Conservation (phyloP, 140 eudicot species). For the Senecio squalidus region DNA sequence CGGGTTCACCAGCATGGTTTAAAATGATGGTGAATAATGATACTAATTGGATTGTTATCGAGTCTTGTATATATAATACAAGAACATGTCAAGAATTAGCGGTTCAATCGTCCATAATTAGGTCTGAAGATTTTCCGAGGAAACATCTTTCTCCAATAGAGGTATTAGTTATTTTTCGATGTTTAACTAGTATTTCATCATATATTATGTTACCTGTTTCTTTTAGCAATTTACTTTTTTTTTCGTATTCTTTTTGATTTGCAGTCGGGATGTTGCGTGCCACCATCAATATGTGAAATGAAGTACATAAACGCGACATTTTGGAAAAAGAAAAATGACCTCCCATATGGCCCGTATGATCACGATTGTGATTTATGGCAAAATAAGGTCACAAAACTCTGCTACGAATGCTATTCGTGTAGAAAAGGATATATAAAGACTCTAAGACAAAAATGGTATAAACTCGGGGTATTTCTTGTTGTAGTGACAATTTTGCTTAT, state of each 20-base stretch:
- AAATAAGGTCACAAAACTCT: slow-evolving; percentile 30
- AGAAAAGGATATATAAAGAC: slow-evolving; percentile 35
- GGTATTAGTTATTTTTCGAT: slow-evolving; percentile 20
- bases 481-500: slow-evolving; percentile 34
- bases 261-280: slow-evolving; percentile 58
- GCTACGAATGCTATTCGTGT: slow-evolving; percentile 41
- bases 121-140: slow-evolving; percentile 22
- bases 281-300: slow-evolving; percentile 46
- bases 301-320: slow-evolving; percentile 32
- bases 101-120: slow-evolving; percentile 13
- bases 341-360: slow-evolving; percentile 5
- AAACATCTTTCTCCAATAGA: slow-evolving; percentile 31
- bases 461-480: slow-evolving; percentile 37
- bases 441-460: slow-evolving; percentile 37
- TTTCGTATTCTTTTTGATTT: too few relatives aligned
- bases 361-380: slow-evolving; percentile 44
- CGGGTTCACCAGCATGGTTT: slow-evolving; percentile 40
- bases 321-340: slow-evolving; percentile 28
- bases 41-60: slow-evolving; percentile 31
- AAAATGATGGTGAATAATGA: slow-evolving; percentile 25
- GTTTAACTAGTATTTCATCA: too few relatives aligned
- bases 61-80: slow-evolving; percentile 39
- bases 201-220: too few relatives aligned
- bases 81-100: slow-evolving; percentile 39
- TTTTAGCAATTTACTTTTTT: too few relatives aligned